Evolutionary conservation across 2,329 filamentous ascomycete species (phyloP), one percentile per base, ranked within the genome.

Genomic region (Orbilia oligospora): DNA sequence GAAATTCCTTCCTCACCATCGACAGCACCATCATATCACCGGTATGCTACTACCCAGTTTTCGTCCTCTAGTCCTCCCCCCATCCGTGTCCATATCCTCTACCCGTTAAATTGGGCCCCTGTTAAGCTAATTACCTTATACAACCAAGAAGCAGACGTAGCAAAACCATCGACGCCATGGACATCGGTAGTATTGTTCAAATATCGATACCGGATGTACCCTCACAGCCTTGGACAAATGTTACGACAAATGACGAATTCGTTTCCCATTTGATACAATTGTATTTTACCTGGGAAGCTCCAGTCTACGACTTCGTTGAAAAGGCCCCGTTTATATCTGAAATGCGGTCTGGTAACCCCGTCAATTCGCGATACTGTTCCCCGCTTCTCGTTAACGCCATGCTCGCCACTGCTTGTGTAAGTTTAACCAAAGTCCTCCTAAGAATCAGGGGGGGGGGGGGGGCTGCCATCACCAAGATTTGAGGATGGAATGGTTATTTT

Each of bases 251-350:
- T 33, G 67, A 77, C 36, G 73, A 77, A 63, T 68, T 77, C n/a
- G 73, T 77, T 55, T 77, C 73, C 14, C 73, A 77, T 18, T 44
- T 77, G 18, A 67, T 77, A 10, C 73, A 77, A 48, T 61, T 77
- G 10, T 77, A 67, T 20, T 77, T 77, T 33, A 77, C 73, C 20
- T 77, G 73, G 73, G 73, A 77, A 30, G 67, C 58, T 0, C 73
- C 73, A 12, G 30, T 77, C 12, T 77, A 77, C 38, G 73, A 77
- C 20, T 36, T 77, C 16, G 67, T 77, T 3, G 67, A 77, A 48
- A 77, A 71, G 16, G 20, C 56, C 9, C 16, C 48, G 16, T 77
- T 77, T 44, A 63, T 77, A 18, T 22, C 73, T n/a, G 63, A 71
- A 8, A 77, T 77, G 73, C 65, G 63, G 48, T 36, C 67, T 22